Evolutionary conservation across 2,329 filamentous ascomycete species (phyloP).

Genomic region (Sordariomycetes sp.): DNA sequence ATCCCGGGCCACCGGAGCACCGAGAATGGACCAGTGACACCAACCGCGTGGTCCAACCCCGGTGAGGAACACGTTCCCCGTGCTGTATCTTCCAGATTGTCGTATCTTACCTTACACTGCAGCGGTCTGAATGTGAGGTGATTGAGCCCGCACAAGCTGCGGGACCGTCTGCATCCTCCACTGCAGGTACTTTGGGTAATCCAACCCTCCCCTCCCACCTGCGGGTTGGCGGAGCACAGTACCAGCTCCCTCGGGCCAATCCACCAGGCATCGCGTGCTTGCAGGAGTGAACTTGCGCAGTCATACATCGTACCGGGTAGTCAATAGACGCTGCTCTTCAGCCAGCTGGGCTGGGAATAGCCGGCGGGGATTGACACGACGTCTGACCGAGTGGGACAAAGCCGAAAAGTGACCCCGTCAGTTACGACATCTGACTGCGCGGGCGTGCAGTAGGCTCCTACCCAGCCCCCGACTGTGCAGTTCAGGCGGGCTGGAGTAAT

Average conservation of each 20-base stretch:
- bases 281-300: background rate
- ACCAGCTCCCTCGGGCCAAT: background rate
- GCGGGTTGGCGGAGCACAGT: background rate
- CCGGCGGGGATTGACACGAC: background rate
- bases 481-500: background rate
- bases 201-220: background rate
- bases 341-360: background rate
- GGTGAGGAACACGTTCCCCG: background rate
- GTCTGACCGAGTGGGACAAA: background rate
- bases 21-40: background rate
- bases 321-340: background rate
- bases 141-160: background rate
- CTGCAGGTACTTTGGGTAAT: background rate
- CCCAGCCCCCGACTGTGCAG: background rate
- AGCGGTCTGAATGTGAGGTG: background rate
- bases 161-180: no score
- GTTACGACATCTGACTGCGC: background rate
- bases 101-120: no score
- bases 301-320: background rate
- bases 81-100: background rate
- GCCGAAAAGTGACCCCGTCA: background rate
- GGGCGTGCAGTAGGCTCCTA: background rate
- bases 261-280: background rate
- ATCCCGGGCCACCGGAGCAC: background rate
- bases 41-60: no score